phyloP scores from a whole-genome alignment of 1,284 basidiomycete species.

The Sanghuangporus sanghuang region DNA sequence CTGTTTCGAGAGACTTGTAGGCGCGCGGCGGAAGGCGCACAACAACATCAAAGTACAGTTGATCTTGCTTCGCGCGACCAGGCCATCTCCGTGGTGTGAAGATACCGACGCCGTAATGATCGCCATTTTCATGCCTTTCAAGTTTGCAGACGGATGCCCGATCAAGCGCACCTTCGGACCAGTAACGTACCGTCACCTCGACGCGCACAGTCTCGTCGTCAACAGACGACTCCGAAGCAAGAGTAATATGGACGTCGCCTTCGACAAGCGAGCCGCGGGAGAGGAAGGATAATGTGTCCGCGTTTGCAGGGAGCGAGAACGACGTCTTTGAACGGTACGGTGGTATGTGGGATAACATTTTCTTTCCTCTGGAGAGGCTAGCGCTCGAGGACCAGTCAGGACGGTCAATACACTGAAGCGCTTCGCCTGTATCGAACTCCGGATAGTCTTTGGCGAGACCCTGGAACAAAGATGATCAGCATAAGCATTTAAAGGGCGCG shows the following conservation, averaged over 20 bases:
- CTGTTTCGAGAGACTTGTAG: slow-evolving; percentile 23
- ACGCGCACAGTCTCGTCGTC: slow-evolving; percentile 18
- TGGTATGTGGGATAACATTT: neutral
- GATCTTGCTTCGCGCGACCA: neutral
- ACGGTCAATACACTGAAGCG: neutral
- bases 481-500: neutral
- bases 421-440: slow-evolving; percentile 7
- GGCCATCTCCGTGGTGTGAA: slow-evolving; percentile 22
- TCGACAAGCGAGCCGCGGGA: slow-evolving; percentile 22
- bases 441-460: slow-evolving; percentile 9
- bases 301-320: slow-evolving; percentile 23
- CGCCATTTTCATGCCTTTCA: slow-evolving; percentile 13
- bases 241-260: slow-evolving; percentile 20
- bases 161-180: slow-evolving; percentile 12
- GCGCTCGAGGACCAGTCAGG: neutral
- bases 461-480: neutral
- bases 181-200: slow-evolving; percentile 20
- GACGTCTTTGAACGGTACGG: slow-evolving; percentile 11
- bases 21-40: slow-evolving; percentile 21
- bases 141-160: slow-evolving; percentile 23
- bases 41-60: slow-evolving; percentile 19
- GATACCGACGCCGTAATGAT: slow-evolving; percentile 25
- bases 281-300: slow-evolving; percentile 25
- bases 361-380: too few species aligned
- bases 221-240: neutral